These are phyloP conservation scores for Chalciporus sp. DNA, from an alignment of 1,284 basidiomycete species.

Conservation along the genomic window DNA sequence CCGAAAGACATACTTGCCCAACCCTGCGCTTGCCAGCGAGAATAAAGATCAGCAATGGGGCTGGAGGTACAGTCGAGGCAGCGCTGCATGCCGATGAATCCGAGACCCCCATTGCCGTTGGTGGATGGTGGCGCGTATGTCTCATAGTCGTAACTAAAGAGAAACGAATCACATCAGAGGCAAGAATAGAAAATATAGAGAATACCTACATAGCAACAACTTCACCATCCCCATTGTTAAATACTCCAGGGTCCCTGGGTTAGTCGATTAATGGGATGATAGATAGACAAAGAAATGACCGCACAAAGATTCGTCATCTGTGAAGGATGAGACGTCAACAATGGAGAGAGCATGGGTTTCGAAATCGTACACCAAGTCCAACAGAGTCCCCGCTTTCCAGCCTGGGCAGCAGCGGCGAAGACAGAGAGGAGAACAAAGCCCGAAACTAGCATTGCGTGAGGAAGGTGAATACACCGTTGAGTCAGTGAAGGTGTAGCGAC, in stretches of 20 bases:
- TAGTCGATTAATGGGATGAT: neutral
- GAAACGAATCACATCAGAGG: neutral
- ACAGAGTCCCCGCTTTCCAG: conserved; percentile 26
- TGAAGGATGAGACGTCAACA: conserved; percentile 7
- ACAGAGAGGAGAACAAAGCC: neutral
- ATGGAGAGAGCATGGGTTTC: neutral
- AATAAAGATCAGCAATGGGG: conserved; percentile 34
- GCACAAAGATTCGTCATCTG: conserved; percentile 27
- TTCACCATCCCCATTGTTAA: conserved; percentile 31
- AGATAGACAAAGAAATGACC: neutral
- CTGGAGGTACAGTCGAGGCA: conserved; percentile 40
- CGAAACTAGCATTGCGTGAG: neutral
- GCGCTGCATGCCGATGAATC: conserved; percentile 44
- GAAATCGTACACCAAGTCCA: conserved; percentile 27
- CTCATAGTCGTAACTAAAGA: conserved; percentile 39
- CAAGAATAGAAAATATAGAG: neutral
- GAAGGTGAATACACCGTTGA: neutral
- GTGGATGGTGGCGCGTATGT: conserved; percentile 37
- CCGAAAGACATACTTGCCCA: conserved; percentile 32
- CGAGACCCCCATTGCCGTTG: conserved; percentile 36
- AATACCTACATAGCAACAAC: conserved; percentile 37
- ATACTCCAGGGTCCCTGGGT: conserved; percentile 32
- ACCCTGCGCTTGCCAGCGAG: conserved; percentile 33
- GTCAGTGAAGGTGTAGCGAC: neutral
- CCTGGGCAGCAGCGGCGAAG: conserved; percentile 1